phyloP scores from a whole-genome alignment of 2,329 filamentous ascomycete species.

The Emmonsiellopsis sp. region DNA sequence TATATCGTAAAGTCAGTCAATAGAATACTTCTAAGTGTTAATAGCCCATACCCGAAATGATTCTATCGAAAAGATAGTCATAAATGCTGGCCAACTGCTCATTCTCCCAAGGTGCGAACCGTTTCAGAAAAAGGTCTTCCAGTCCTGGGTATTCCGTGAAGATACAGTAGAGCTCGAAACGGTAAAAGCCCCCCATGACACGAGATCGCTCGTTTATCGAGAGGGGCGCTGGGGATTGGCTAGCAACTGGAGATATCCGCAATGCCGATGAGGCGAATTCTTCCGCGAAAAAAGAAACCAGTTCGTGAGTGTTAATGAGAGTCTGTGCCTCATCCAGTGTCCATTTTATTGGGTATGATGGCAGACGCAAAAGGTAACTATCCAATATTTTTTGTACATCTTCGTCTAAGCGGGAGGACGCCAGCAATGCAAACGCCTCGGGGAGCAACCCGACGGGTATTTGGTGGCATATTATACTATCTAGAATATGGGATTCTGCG shows the following conservation, averaged over 20 bases:
- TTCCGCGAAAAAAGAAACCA: conserved; percentile 8
- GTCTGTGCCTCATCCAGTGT: conserved; percentile 5
- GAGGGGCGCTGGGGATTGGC: background rate
- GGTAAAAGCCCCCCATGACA: conserved; percentile 11
- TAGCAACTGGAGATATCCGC: background rate
- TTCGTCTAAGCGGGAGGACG: conserved; percentile 1
- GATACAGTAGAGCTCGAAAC: conserved; percentile 14
- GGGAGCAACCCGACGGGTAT: conserved; percentile 2
- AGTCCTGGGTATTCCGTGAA: conserved; percentile 2
- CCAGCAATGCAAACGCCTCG: conserved; percentile 4
- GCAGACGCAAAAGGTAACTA: background rate
- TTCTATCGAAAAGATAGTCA: conserved; percentile 12
- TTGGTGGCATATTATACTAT: background rate
- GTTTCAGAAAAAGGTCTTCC: conserved; percentile 5
- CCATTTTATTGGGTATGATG: conserved; percentile 4
- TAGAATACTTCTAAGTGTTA: conserved; percentile 4
- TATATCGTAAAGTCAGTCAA: background rate
- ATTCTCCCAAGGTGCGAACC: conserved; percentile 15
- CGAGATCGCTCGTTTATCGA: conserved; percentile 8
- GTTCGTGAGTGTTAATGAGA: conserved; percentile 2
- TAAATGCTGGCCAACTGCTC: conserved; percentile 15
- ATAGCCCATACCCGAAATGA: conserved; percentile 5
- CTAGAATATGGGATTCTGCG: background rate
- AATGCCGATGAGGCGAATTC: conserved; percentile 8
- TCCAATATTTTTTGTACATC: conserved; percentile 2